phyloP scores from a whole-genome alignment of 2,329 filamentous ascomycete species.

The Camptophora hylomeconis region DNA sequence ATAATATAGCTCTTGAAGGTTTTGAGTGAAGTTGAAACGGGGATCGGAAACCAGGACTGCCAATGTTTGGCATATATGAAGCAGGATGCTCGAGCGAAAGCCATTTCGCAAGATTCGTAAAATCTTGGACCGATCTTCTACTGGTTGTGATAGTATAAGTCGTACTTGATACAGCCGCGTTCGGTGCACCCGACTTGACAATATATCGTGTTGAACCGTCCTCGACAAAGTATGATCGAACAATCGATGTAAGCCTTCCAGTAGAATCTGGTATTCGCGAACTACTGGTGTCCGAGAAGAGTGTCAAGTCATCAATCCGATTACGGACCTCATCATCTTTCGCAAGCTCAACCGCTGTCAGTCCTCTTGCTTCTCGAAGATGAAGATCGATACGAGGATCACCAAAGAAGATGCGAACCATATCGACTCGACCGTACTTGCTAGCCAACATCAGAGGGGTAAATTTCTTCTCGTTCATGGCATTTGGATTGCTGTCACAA shows the following conservation, averaged over 20 bases:
- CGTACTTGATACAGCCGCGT: conserved; percentile 50
- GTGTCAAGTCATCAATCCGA: conserved; percentile 81
- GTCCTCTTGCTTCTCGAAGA: conserved; percentile 69
- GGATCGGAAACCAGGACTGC: conserved; percentile 52
- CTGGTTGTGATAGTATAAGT: conserved; percentile 87
- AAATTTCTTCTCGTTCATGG: conserved; percentile 86
- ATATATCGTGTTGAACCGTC: conserved; percentile 88
- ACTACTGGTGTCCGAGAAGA: conserved; percentile 54
- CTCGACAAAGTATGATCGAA: conserved; percentile 92
- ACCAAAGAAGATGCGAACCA: conserved; percentile 75
- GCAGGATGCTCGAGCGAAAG: conserved; percentile 82
- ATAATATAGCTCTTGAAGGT: conserved; percentile 72
- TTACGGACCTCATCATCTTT: conserved; percentile 98
- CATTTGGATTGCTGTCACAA: conserved; percentile 93
- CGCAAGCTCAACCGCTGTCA: conserved; percentile 89
- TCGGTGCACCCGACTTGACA: conserved; percentile 78
- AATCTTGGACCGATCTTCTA: conserved; percentile 73
- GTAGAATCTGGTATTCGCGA: conserved; percentile 45
- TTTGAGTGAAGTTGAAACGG: conserved; percentile 90
- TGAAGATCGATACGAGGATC: conserved; percentile 78
- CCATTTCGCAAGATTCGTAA: conserved; percentile 77
- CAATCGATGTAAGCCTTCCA: conserved; percentile 78
- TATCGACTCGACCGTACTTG: conserved; percentile 91
- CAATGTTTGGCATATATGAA: conserved; percentile 78
- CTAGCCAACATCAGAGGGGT: conserved; percentile 96